Conservation (phyloP, 2,329 filamentous ascomycete species). For the Drechslerella coelobrocha region DNA sequence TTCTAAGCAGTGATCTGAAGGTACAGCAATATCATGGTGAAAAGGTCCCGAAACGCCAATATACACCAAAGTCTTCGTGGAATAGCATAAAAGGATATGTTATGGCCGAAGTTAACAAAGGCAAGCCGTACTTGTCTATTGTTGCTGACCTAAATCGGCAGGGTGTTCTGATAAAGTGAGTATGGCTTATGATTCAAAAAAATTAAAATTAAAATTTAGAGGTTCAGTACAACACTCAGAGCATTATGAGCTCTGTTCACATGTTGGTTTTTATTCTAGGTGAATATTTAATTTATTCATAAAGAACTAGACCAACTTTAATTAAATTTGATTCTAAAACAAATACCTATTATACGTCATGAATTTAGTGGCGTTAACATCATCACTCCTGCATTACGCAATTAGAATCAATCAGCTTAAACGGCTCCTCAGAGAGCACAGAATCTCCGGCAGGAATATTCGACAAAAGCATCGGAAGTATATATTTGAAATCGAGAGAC, state of each 20-base stretch:
- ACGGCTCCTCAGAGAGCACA: not conserved
- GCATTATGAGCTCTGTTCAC: no score
- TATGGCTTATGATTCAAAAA: no score
- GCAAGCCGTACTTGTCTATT: slow-evolving; percentile 6
- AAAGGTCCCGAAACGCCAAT: slow-evolving; percentile 3
- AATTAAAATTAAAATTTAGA: no score
- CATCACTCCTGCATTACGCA: not conserved
- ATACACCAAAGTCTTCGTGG: slow-evolving; percentile 2
- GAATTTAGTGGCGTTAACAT: no score
- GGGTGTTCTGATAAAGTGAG: slow-evolving; percentile 16
- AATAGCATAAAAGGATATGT: slow-evolving; percentile 14
- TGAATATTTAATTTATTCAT: no score
- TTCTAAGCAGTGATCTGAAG: not conserved
- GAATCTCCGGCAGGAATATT: slow-evolving; percentile 13
- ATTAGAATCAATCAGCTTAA: slow-evolving; percentile 15
- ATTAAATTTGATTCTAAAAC: no score
- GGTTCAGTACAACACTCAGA: no score
- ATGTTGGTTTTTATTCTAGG: no score
- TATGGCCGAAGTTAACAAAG: slow-evolving; percentile 5
- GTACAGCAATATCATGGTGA: not conserved
- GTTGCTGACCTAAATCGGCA: slow-evolving; percentile 7
- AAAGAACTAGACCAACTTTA: no score
- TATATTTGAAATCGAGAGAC: slow-evolving; percentile 12
- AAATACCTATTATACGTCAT: no score
- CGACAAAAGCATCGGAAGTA: slow-evolving; percentile 14